Conservation (phyloP, 1,284 basidiomycete genomes). For the Cutaneotrichosporon sp. region DNA sequence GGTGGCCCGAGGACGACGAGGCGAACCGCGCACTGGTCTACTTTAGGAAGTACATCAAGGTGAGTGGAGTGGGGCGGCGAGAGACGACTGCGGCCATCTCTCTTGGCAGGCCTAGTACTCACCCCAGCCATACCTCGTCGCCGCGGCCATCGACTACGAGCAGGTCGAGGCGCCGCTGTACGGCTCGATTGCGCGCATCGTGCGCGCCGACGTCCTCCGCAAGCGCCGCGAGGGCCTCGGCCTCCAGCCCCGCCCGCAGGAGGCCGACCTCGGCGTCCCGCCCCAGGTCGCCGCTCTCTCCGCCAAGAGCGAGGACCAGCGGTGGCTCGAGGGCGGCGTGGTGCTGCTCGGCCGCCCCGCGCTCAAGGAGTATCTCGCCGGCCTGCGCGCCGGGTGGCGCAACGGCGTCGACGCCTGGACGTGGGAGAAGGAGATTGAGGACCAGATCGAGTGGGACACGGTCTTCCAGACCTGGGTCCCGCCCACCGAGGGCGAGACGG, state of each 20-base stretch:
- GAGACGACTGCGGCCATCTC: too few relatives aligned
- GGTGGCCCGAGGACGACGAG: constrained; percentile 95
- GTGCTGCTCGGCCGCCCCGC: constrained; percentile 88
- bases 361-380: constrained; percentile 92
- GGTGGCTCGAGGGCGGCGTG: constrained; percentile 76
- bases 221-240: constrained; percentile 56
- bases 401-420: constrained; percentile 69
- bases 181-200: constrained; percentile 68
- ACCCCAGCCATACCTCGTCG: constrained; percentile 82
- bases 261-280: constrained; percentile 26
- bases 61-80: too few relatives aligned
- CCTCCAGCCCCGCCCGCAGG: constrained; percentile 60
- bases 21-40: constrained; percentile 77
- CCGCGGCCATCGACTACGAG: constrained; percentile 90
- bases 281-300: constrained; percentile 62
- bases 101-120: too few relatives aligned
- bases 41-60: constrained; percentile 97
- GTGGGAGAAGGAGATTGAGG: constrained; percentile 72
- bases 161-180: constrained; percentile 77
- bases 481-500: constrained; percentile 32
- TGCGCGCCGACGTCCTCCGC: constrained; percentile 61
- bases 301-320: constrained; percentile 61
- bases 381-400: constrained; percentile 83
- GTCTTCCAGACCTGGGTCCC: constrained; percentile 67
- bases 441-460: constrained; percentile 68